A percentile compares a stretch with the other conserved stretches of the same genome.
Conservation (phyloP, 2,329 filamentous ascomycete genomes). For the Emergomyces pasteurianus region DNA sequence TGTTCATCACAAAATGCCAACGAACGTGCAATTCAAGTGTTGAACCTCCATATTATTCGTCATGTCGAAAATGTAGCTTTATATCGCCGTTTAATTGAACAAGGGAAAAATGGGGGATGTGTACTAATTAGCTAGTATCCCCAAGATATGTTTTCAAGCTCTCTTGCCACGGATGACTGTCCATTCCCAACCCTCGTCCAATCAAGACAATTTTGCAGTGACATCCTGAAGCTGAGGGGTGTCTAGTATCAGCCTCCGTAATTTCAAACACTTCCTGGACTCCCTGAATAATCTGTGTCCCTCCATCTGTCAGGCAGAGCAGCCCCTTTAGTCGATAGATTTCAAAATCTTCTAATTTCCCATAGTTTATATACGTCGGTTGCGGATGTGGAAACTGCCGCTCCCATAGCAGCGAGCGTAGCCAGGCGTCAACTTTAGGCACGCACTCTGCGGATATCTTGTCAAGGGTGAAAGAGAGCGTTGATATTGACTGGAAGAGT, state of each 20-base stretch:
- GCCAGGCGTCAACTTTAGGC: constrained; percentile 61
- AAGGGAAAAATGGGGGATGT: background rate
- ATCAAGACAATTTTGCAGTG: constrained; percentile 38
- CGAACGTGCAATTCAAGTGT: background rate
- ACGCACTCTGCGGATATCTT: constrained; percentile 47
- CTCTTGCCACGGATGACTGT: constrained; percentile 21
- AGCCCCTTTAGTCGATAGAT: constrained; percentile 83
- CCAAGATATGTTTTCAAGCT: constrained; percentile 16
- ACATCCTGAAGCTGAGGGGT: constrained; percentile 14
- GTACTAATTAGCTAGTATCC: background rate
- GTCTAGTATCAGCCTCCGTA: constrained; percentile 43
- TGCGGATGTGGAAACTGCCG: constrained; percentile 17
- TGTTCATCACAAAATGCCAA: background rate
- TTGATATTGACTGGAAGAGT: constrained; percentile 61
- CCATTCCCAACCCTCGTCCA: constrained; percentile 29
- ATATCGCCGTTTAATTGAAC: background rate
- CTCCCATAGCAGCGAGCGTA: constrained; percentile 79
- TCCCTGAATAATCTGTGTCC: constrained; percentile 71
- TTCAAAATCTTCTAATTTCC: constrained; percentile 45
- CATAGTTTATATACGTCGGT: background rate
- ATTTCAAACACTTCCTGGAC: constrained; percentile 92
- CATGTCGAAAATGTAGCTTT: background rate
- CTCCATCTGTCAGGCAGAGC: constrained; percentile 49
- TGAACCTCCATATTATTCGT: background rate
- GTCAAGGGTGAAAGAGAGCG: constrained; percentile 59